Conservation (phyloP, 2,329 filamentous ascomycete genomes). For the Monilinia aucupariae region DNA sequence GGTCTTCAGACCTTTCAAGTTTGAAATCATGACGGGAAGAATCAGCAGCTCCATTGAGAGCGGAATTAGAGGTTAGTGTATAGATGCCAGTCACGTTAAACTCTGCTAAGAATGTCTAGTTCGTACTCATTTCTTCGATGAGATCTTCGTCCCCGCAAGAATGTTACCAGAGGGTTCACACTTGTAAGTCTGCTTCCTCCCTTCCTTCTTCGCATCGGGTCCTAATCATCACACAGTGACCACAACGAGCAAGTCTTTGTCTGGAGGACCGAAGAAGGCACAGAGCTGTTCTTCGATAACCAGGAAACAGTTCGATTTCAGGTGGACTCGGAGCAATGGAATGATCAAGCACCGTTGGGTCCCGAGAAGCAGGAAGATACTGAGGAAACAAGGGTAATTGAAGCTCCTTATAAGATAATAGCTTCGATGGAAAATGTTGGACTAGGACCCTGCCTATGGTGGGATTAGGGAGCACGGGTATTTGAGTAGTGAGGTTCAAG, state of each 20-base stretch:
- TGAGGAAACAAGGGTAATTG: constrained; percentile 39
- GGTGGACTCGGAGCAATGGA: constrained; percentile 83
- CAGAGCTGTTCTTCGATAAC: constrained; percentile 79
- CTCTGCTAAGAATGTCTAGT: constrained; percentile 43
- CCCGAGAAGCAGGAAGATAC: constrained; percentile 60
- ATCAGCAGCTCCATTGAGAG: constrained; percentile 69
- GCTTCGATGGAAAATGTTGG: constrained; percentile 60
- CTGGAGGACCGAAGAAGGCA: constrained; percentile 64
- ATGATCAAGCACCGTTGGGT: constrained; percentile 74
- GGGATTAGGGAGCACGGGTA: constrained; percentile 41
- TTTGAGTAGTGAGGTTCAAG: constrained; percentile 17
- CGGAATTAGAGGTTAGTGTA: constrained; percentile 61
- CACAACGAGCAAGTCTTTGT: constrained; percentile 75
- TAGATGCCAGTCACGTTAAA: constrained; percentile 5
- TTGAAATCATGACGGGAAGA: constrained; percentile 80
- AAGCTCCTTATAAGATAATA: constrained; percentile 65
- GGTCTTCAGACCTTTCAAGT: constrained; percentile 93
- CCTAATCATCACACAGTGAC: constrained; percentile 47
- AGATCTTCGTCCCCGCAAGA: constrained; percentile 73
- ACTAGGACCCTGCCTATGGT: constrained; percentile 59
- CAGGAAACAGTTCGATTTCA: constrained; percentile 84
- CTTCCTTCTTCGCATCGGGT: neutral
- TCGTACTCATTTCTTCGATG: constrained; percentile 86
- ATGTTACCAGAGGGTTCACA: constrained; percentile 69
- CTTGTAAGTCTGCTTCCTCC: constrained; percentile 56